phyloP scores from a whole-genome alignment of 2,329 filamentous ascomycete species.

The Penicillium corylophilum region DNA sequence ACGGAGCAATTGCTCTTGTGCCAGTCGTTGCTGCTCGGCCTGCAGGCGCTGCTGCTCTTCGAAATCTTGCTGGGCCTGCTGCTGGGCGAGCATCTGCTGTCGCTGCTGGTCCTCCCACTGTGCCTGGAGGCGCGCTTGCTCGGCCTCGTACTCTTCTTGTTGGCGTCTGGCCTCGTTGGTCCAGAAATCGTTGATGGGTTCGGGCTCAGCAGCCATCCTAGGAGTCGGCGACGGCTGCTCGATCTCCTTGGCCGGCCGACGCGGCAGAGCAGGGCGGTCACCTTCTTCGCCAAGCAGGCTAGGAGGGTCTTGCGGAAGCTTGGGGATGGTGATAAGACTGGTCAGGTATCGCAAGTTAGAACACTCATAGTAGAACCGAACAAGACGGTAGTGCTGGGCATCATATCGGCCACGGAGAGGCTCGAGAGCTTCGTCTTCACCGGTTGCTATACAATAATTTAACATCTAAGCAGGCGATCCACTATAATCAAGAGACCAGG shows the following conservation, averaged over 20 bases:
- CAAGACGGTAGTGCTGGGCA: constrained; percentile 91
- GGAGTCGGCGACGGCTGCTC: constrained; percentile 69
- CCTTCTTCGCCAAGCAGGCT: constrained; percentile 85
- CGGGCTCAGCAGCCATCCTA: constrained; percentile 71
- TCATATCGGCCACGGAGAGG: constrained; percentile 87
- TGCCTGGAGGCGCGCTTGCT: constrained; percentile 83
- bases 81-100: constrained; percentile 76
- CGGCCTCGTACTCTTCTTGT: constrained; percentile 91
- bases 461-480: background rate
- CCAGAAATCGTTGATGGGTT: constrained; percentile 98
- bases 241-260: constrained; percentile 68
- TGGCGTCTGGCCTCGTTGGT: constrained; percentile 87
- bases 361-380: constrained; percentile 99
- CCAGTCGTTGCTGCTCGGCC: constrained; percentile 83
- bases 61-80: constrained; percentile 90
- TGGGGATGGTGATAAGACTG: constrained; percentile 92
- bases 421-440: constrained; percentile 87
- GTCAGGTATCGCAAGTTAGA: constrained; percentile 96
- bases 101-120: constrained; percentile 79
- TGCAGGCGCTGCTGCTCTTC: constrained; percentile 89
- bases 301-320: constrained; percentile 89
- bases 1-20: constrained; percentile 83
- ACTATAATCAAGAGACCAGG: background rate
- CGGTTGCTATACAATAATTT: constrained; percentile 62
- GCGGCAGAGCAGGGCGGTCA: constrained; percentile 76